Percentiles rank a stretch among this genome's conserved stretches.
phyloP scores from a whole-genome alignment of 140 eudicot genomes.

The Ambrosia hybrid region DNA sequence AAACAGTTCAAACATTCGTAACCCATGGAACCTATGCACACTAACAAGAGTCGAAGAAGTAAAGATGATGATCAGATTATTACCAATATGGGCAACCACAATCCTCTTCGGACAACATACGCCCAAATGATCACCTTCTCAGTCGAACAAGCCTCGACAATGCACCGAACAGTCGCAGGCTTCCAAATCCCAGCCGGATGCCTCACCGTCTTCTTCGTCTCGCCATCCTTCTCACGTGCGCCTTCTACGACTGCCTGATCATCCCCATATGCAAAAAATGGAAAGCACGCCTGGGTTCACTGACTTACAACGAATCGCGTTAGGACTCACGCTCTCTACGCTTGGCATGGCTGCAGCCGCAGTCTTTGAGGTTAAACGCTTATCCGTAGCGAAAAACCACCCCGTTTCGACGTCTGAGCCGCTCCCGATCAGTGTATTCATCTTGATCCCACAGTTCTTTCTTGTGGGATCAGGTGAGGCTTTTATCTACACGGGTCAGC shows the following conservation, averaged over 20 bases:
- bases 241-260: conserved; percentile 58
- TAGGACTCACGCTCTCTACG: conserved; percentile 57
- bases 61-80: conserved; percentile 73
- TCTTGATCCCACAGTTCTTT: conserved; percentile 81
- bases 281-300: conserved; percentile 85
- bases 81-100: conserved; percentile 94
- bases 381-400: conserved; percentile 49
- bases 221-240: conserved; percentile 70
- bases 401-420: conserved; percentile 11
- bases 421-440: conserved; percentile 69
- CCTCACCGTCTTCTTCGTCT: conserved; percentile 86
- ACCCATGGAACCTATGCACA: conserved; percentile 89
- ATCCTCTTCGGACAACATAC: conserved; percentile 90
- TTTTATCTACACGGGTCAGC: conserved; percentile 91
- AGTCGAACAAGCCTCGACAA: conserved; percentile 88
- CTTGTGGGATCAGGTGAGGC: conserved; percentile 86
- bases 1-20: conserved; percentile 23
- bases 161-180: conserved; percentile 58
- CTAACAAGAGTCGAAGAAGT: conserved; percentile 87
- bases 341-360: conserved; percentile 82
- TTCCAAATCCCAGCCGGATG: conserved; percentile 90
- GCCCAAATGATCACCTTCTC: conserved; percentile 94
- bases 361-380: conserved; percentile 51
- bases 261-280: conserved; percentile 81
- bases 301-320: conserved; percentile 59